phyloP scores from a whole-genome alignment of 2,329 filamentous ascomycete genomes.

The Hymenoscyphus occultus region DNA sequence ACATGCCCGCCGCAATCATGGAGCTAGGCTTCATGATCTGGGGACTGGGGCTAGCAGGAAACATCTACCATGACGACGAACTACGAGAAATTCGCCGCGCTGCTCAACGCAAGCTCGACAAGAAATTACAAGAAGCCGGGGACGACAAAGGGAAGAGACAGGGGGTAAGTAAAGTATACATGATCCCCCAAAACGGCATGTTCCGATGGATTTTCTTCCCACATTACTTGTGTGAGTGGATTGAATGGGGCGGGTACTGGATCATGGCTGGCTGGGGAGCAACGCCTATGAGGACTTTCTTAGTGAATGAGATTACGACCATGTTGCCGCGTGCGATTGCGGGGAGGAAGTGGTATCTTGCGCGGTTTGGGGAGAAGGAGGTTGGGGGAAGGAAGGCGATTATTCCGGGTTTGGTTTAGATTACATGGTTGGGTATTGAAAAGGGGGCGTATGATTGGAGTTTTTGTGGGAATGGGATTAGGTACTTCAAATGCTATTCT shows the following conservation, averaged over 20 bases:
- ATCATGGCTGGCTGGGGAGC: conserved; percentile 67
- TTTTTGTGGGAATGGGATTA: too few relatives aligned
- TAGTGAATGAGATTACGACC: conserved; percentile 81
- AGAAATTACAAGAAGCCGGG: conserved; percentile 37
- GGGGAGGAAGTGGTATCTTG: conserved; percentile 81
- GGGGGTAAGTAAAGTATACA: conserved; percentile 74
- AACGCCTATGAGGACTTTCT: conserved; percentile 73
- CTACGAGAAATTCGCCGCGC: conserved; percentile 80
- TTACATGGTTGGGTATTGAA: neutral
- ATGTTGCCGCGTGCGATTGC: conserved; percentile 86
- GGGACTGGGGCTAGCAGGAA: conserved; percentile 70
- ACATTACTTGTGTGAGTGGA: conserved; percentile 95
- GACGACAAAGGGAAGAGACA: conserved; percentile 41
- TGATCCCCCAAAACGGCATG: conserved; percentile 77
- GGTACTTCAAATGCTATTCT: too few relatives aligned
- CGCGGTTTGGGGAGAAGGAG: conserved; percentile 82
- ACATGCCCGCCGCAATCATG: conserved; percentile 42
- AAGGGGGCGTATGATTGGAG: neutral
- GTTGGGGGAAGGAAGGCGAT: conserved; percentile 73
- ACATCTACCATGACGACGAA: conserved; percentile 87
- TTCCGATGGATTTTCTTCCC: conserved; percentile 84
- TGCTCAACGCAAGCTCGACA: conserved; percentile 59
- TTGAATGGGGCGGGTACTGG: conserved; percentile 92
- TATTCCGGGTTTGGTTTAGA: conserved; percentile 46
- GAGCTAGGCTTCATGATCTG: conserved; percentile 71